These are phyloP conservation scores for Aspergillus asperescens DNA, from an alignment of 495 filamentous ascomycete genomes.

Conservation along the genomic window DNA sequence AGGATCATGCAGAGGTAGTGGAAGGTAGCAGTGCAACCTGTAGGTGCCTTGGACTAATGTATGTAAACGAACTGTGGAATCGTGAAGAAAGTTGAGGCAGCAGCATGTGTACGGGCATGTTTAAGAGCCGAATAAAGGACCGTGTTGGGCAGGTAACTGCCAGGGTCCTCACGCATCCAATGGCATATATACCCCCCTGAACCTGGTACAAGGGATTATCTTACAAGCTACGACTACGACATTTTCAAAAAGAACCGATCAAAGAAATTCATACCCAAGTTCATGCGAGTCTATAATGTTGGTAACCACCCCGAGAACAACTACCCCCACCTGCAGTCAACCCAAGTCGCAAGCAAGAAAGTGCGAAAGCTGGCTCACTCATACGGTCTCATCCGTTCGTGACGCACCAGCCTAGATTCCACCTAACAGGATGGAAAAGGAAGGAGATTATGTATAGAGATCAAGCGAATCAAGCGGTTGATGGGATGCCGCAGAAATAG, in stretches of 20 bases:
- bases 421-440: constrained; percentile 14
- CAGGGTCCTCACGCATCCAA: neutral
- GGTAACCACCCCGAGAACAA: constrained; percentile 16
- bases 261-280: constrained; percentile 14
- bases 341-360: constrained; percentile 5
- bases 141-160: too few relatives aligned
- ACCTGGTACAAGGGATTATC: neutral
- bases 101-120: too few relatives aligned
- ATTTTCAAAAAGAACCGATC: neutral
- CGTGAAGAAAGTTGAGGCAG: too few relatives aligned
- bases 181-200: neutral
- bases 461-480: constrained; percentile 11
- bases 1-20: too few relatives aligned
- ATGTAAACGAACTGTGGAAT: too few relatives aligned
- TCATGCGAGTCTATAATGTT: constrained; percentile 24
- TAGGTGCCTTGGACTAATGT: too few relatives aligned
- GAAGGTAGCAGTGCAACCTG: too few relatives aligned
- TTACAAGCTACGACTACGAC: neutral
- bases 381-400: constrained; percentile 20
- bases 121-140: too few relatives aligned
- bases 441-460: constrained; percentile 21
- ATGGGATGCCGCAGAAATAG: constrained; percentile 9
- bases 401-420: constrained; percentile 3
- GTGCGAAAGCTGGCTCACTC: constrained; percentile 10
- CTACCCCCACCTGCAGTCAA: constrained; percentile 8